Evolutionary conservation across 352 stramenopile genomes (phyloP).

Genomic region (Pythium monospermum): DNA sequence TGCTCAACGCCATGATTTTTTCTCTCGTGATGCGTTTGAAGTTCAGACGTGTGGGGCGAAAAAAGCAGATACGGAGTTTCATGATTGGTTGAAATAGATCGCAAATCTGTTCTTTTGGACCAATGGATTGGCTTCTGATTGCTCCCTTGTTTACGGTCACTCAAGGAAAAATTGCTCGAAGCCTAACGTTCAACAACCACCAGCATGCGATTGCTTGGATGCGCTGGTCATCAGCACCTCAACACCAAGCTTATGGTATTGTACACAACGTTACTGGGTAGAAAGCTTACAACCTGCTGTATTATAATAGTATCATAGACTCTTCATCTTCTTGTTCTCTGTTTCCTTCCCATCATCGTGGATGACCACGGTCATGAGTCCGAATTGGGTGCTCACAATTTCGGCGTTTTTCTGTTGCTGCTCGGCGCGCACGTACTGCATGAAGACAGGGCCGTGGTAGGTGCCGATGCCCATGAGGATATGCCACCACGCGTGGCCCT

Average conservation of each 20-base stretch:
- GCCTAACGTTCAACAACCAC: too few relatives aligned
- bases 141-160: too few relatives aligned
- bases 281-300: too few relatives aligned
- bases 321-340: not conserved
- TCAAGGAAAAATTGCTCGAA: too few relatives aligned
- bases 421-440: conserved; percentile 82
- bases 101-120: too few relatives aligned
- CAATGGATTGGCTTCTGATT: too few relatives aligned
- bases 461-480: conserved; percentile 74
- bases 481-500: conserved; percentile 84
- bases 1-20: conserved; percentile 56
- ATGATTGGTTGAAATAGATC: conserved; percentile 12
- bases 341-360: conserved; percentile 12
- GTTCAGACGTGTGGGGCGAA: not conserved
- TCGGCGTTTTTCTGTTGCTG: conserved; percentile 60
- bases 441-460: conserved; percentile 79
- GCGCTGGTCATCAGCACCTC: too few relatives aligned
- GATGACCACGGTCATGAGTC: conserved; percentile 67
- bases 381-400: conserved; percentile 45
- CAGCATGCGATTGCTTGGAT: too few relatives aligned
- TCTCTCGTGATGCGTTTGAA: not conserved
- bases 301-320: too few relatives aligned
- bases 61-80: too few relatives aligned
- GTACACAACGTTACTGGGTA: too few relatives aligned
- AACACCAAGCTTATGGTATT: too few relatives aligned